Conservation (phyloP, 2,329 filamentous ascomycete species). For the Colletotrichum spaethianum region DNA sequence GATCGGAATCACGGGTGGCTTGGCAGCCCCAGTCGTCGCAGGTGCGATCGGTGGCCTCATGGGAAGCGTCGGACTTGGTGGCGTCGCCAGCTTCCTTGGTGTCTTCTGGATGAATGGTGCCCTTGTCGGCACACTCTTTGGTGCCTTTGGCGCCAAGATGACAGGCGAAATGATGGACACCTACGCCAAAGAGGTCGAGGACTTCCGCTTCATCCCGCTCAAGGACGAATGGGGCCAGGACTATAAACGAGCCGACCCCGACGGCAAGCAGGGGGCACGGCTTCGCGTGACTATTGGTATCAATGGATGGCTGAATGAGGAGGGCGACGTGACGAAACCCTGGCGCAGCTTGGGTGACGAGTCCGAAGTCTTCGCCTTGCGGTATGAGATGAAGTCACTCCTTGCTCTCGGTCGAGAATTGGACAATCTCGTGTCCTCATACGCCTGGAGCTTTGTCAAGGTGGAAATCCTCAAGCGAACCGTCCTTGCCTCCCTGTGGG, state of each 20-base stretch:
- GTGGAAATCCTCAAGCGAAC: constrained; percentile 82
- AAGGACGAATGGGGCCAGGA: constrained; percentile 59
- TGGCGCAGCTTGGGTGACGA: constrained; percentile 82
- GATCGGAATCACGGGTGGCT: constrained; percentile 91
- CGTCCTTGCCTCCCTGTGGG: constrained; percentile 76
- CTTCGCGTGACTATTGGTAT: constrained; percentile 88
- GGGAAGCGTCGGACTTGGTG: constrained; percentile 87
- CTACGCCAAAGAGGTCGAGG: constrained; percentile 89
- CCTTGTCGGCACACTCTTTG: constrained; percentile 88
- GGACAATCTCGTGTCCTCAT: constrained; percentile 78
- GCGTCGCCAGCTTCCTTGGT: constrained; percentile 88
- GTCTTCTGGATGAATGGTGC: constrained; percentile 89
- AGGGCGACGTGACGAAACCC: constrained; percentile 82
- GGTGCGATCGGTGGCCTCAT: constrained; percentile 88
- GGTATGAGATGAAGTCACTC: constrained; percentile 85
- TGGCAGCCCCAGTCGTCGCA: constrained; percentile 91
- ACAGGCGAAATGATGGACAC: constrained; percentile 87
- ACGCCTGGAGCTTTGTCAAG: constrained; percentile 82
- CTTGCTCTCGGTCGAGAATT: constrained; percentile 83
- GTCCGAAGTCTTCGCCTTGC: constrained; percentile 86
- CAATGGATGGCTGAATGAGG: constrained; percentile 85
- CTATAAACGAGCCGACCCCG: constrained; percentile 45
- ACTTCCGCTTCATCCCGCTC: constrained; percentile 84
- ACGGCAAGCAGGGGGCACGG: constrained; percentile 59
- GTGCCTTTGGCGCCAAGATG: constrained; percentile 87